These are phyloP conservation scores for Monilinia laxa DNA, from an alignment of 2,329 filamentous ascomycete species.

Conservation along the genomic window DNA sequence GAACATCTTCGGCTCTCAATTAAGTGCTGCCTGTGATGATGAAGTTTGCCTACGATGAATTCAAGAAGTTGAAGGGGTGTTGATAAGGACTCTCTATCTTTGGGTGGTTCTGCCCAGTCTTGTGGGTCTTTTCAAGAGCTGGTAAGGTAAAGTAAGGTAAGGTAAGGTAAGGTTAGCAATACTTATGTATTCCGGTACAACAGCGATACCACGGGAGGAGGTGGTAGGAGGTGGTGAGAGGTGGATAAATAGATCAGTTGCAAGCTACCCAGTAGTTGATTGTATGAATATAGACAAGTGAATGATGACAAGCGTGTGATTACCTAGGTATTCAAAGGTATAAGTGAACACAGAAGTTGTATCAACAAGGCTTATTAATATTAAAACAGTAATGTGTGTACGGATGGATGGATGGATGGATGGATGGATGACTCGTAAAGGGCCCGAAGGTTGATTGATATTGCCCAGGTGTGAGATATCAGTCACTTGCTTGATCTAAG, in stretches of 20 bases:
- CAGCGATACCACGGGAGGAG: too few species aligned
- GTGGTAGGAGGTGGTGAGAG: too few species aligned
- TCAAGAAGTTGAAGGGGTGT: slow-evolving; percentile 16
- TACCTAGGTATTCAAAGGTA: background rate
- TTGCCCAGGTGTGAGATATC: slow-evolving; percentile 17
- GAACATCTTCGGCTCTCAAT: slow-evolving; percentile 36
- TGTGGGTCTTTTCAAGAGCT: slow-evolving; percentile 12
- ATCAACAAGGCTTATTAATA: background rate
- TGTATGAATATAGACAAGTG: background rate
- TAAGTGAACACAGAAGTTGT: background rate
- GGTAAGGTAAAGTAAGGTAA: background rate
- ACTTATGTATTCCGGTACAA: too few species aligned
- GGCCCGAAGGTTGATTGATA: background rate
- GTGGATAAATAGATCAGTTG: too few species aligned
- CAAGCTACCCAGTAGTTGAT: background rate
- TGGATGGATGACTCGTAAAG: background rate
- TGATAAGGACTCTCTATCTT: slow-evolving; percentile 13
- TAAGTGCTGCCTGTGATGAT: background rate
- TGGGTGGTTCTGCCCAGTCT: background rate
- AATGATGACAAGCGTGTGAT: slow-evolving; percentile 18
- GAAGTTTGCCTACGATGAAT: slow-evolving; percentile 12
- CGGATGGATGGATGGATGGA: too few species aligned
- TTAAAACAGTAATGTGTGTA: background rate
- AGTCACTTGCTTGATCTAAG: slow-evolving; percentile 17
- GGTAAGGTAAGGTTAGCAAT: too few species aligned